These are phyloP conservation scores for Linaria vulgaris DNA, from an alignment of 257 asterid genomes.

Conservation along the genomic window DNA sequence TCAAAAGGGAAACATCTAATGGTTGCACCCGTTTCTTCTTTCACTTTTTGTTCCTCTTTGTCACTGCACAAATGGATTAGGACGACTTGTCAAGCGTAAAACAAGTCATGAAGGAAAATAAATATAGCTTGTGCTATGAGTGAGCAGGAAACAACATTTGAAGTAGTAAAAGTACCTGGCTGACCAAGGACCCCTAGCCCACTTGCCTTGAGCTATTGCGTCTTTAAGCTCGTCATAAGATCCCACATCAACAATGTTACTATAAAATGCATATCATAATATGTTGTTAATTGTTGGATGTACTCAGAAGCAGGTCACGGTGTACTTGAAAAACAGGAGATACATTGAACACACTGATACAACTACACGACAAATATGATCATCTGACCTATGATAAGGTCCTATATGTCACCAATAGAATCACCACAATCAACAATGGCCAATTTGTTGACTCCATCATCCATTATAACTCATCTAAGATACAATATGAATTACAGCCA, in stretches of 20 bases:
- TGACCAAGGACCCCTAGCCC: conserved; percentile 99
- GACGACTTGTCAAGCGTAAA: neutral
- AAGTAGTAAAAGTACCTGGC: conserved; percentile 57
- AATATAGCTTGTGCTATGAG: neutral
- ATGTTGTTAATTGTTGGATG: conserved; percentile 16
- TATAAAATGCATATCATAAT: conserved; percentile 36
- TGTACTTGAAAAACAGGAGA: neutral
- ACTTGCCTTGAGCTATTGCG: conserved; percentile 85
- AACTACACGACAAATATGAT: too few species aligned
- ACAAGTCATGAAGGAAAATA: neutral
- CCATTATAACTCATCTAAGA: too few species aligned
- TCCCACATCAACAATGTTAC: conserved; percentile 88
- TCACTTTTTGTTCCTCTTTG: conserved; percentile 71
- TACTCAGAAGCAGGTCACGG: neutral
- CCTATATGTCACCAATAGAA: too few species aligned
- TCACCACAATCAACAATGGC: too few species aligned
- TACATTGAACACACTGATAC: neutral
- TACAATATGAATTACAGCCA: neutral
- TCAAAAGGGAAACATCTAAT: conserved; percentile 93
- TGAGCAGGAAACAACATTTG: conserved; percentile 7
- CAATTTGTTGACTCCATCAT: too few species aligned
- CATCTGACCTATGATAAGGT: neutral
- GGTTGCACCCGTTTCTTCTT: conserved; percentile 97
- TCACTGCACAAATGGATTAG: conserved; percentile 47
- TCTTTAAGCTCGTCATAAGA: conserved; percentile 88